Conservation (phyloP, 306 rosid species). For the Ormosia semicastrata region DNA sequence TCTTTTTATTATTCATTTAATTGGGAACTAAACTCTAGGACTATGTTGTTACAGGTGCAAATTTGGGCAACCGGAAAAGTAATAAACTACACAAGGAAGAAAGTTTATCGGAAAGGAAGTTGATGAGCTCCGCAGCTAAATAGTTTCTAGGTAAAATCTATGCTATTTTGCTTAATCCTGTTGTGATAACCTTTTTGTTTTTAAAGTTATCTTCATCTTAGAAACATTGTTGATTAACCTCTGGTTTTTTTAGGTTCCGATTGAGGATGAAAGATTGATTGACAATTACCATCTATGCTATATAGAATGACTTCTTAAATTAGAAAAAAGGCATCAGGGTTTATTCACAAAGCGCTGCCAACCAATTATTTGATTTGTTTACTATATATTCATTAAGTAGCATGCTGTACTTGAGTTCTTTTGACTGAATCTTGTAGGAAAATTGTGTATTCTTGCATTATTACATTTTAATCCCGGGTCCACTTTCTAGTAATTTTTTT, state of each 20-base stretch:
- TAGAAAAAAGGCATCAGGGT: too few species aligned
- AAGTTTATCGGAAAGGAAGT: conserved; percentile 49
- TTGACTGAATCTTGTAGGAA: too few species aligned
- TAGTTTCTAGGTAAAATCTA: conserved; percentile 75
- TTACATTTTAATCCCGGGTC: too few species aligned
- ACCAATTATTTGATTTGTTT: too few species aligned
- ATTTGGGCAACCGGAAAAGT: conserved; percentile 71
- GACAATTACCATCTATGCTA: conserved; percentile 43
- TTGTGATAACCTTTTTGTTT: background rate
- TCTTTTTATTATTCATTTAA: conserved; percentile 17
- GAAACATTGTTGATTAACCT: conserved; percentile 9
- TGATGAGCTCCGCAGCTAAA: conserved; percentile 60
- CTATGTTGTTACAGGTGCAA: conserved; percentile 71
- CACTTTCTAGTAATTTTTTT: too few species aligned
- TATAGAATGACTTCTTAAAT: too few species aligned
- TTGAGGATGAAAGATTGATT: conserved; percentile 80
- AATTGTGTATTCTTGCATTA: too few species aligned
- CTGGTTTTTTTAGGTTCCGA: conserved; percentile 64
- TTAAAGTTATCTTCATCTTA: conserved; percentile 8
- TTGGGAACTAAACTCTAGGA: conserved; percentile 26
- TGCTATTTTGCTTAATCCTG: conserved; percentile 19
- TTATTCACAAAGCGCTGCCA: too few species aligned
- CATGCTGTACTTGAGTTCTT: too few species aligned
- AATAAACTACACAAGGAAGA: conserved; percentile 88
- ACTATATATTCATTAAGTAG: too few species aligned